These are phyloP conservation scores for Cercospora sojina DNA, from an alignment of 2,329 filamentous ascomycete species.

Conservation along the genomic window DNA sequence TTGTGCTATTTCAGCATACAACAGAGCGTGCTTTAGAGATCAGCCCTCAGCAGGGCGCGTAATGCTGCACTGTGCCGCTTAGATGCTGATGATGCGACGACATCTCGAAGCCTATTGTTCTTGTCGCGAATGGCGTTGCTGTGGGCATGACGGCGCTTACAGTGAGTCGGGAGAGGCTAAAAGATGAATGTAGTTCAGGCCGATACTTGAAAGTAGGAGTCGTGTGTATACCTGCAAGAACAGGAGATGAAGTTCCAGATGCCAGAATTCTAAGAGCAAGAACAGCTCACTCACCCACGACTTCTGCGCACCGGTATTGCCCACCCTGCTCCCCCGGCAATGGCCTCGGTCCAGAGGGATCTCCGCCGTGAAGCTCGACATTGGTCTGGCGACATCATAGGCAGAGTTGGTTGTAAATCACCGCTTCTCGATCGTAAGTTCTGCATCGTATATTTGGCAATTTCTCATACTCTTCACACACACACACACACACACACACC, in stretches of 20 bases:
- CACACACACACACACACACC: too few species aligned
- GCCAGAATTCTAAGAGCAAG: neutral
- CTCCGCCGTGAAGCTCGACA: conserved; percentile 12
- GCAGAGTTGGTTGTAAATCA: conserved; percentile 2
- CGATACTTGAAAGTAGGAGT: too few species aligned
- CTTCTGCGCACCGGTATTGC: neutral
- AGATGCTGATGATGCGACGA: neutral
- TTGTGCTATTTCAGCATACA: neutral
- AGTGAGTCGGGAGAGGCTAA: too few species aligned
- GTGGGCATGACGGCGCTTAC: too few species aligned
- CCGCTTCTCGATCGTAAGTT: neutral
- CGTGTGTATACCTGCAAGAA: neutral
- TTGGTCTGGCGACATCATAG: conserved; percentile 11
- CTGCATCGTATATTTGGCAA: neutral
- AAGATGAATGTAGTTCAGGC: too few species aligned
- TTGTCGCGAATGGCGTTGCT: too few species aligned
- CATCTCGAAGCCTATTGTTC: too few species aligned
- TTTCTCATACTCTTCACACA: too few species aligned
- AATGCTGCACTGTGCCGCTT: neutral
- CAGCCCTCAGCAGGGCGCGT: neutral
- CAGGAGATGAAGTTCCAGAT: neutral
- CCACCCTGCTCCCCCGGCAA: neutral
- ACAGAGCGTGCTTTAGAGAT: neutral
- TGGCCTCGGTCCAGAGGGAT: conserved; percentile 13
- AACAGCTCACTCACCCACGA: neutral